These are phyloP conservation scores for Verticillium nubilum DNA, from an alignment of 2,329 filamentous ascomycete genomes.

Conservation along the genomic window DNA sequence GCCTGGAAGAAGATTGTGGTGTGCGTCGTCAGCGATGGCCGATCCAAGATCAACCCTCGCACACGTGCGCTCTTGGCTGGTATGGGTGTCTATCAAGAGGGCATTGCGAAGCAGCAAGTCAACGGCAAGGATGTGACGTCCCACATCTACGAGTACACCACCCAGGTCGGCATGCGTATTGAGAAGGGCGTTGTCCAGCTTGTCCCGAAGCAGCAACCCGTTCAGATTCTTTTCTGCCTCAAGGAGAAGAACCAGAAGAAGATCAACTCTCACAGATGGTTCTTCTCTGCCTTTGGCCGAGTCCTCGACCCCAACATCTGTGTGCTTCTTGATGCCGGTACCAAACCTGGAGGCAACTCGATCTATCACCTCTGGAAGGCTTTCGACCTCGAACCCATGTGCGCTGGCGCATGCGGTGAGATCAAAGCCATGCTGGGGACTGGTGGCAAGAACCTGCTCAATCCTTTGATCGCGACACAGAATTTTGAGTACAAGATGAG, in stretches of 20 bases:
- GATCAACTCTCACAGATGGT: slow-evolving; percentile 99
- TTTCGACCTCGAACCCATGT: slow-evolving; percentile 96
- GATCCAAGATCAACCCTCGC: slow-evolving; percentile 91
- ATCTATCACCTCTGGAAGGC: slow-evolving; percentile 99
- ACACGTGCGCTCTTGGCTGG: slow-evolving; percentile 86
- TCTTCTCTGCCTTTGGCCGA: slow-evolving; percentile 93
- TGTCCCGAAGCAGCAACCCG: slow-evolving; percentile 79
- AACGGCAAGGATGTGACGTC: slow-evolving; percentile 95
- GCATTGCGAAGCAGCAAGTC: slow-evolving; percentile 97
- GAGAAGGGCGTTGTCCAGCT: slow-evolving; percentile 86
- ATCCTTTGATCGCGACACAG: slow-evolving; percentile 90
- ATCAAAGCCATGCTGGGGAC: slow-evolving; percentile 96
- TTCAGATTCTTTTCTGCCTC: slow-evolving; percentile 95
- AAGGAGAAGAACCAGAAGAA: slow-evolving; percentile 99
- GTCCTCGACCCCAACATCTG: slow-evolving; percentile 95
- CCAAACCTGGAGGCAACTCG: slow-evolving; percentile 86
- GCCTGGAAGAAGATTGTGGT: slow-evolving; percentile 99
- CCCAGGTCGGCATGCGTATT: slow-evolving; percentile 78
- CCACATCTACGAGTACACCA: slow-evolving; percentile 95
- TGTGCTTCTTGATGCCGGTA: slow-evolving; percentile 92
- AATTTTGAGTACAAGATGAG: slow-evolving; percentile 99
- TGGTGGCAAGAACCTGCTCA: slow-evolving; percentile 80
- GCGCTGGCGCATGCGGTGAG: slow-evolving; percentile 93
- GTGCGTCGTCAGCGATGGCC: slow-evolving; percentile 93
- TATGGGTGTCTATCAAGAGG: slow-evolving; percentile 96